A percentile compares a stretch with the other conserved stretches of the same genome.
phyloP scores from a whole-genome alignment of 202 grass and related monocot genomes.

The Musa balbisiana region DNA sequence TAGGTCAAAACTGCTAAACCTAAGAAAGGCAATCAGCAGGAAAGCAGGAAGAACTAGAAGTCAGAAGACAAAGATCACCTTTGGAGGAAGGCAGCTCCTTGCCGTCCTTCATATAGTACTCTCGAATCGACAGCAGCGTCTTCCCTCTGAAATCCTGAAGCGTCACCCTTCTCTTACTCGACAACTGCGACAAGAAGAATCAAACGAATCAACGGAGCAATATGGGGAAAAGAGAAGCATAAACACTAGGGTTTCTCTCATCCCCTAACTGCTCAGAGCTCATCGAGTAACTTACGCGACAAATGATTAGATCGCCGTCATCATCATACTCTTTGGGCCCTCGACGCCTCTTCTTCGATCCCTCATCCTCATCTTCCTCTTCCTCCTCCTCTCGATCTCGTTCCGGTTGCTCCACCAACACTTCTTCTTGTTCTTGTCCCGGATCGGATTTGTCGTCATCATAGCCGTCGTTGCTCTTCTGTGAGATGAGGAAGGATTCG shows the following conservation, averaged over 20 bases:
- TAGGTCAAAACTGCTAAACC: too few species aligned
- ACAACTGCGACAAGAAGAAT: constrained; percentile 46
- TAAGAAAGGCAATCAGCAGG: not conserved
- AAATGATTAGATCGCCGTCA: constrained; percentile 70
- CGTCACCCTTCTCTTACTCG: constrained; percentile 69
- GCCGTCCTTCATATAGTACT: constrained; percentile 78
- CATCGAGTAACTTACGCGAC: constrained; percentile 41
- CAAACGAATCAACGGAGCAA: constrained; percentile 4
- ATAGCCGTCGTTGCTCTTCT: constrained; percentile 16
- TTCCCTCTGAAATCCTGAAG: constrained; percentile 64
- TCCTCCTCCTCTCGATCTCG: constrained; percentile 17
- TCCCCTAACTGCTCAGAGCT: not conserved
- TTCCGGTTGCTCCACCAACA: constrained; percentile 17
- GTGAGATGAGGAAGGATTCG: constrained; percentile 47
- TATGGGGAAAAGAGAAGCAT: not conserved
- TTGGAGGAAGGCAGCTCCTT: constrained; percentile 67
- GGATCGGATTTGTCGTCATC: not conserved
- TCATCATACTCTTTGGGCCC: constrained; percentile 56
- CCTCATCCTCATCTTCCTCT: constrained; percentile 32
- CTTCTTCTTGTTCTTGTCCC: constrained; percentile 8
- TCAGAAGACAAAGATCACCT: constrained; percentile 32
- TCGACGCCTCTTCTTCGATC: not conserved
- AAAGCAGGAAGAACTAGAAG: not conserved
- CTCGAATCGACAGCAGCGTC: constrained; percentile 70
- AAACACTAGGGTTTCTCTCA: not conserved